Conservation (phyloP, 2,329 filamentous ascomycete species). For the Hymenoscyphus infarciens region DNA sequence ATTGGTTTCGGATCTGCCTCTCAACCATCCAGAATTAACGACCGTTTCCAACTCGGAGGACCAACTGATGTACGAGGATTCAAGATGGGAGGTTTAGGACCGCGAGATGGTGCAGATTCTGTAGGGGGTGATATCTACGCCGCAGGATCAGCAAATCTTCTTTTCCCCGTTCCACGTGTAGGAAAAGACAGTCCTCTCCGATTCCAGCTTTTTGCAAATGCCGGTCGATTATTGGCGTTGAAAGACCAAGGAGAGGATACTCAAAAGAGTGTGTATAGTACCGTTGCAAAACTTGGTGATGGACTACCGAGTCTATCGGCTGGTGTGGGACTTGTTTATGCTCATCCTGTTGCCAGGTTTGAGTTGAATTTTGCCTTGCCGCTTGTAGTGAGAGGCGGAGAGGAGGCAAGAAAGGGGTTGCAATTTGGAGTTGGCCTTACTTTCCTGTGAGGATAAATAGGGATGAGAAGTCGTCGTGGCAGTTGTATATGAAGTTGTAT, state of each 20-base stretch:
- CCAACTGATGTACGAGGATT: conserved; percentile 95
- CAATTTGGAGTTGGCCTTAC: conserved; percentile 96
- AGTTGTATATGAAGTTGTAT: neutral
- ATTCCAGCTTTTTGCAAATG: conserved; percentile 88
- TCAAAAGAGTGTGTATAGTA: conserved; percentile 43
- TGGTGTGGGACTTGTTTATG: conserved; percentile 88
- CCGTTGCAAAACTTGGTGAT: conserved; percentile 66
- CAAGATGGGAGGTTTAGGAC: conserved; percentile 82
- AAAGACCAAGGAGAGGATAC: conserved; percentile 43
- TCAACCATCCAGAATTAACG: conserved; percentile 76
- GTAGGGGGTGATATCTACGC: conserved; percentile 91
- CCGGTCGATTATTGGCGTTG: conserved; percentile 77
- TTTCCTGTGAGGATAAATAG: conserved; percentile 63
- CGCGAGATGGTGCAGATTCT: conserved; percentile 79
- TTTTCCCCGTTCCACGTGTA: conserved; percentile 78
- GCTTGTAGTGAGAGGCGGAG: conserved; percentile 73
- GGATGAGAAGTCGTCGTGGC: neutral
- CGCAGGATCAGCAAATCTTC: conserved; percentile 80
- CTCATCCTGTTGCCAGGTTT: conserved; percentile 87
- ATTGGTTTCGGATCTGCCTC: conserved; percentile 53
- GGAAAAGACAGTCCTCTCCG: conserved; percentile 81
- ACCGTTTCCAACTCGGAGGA: conserved; percentile 91
- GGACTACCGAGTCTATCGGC: conserved; percentile 82
- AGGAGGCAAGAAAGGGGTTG: conserved; percentile 85
- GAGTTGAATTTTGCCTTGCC: conserved; percentile 95